Evolutionary conservation across 1,139 yeast genomes (phyloP).

Genomic region (Arxiozyma bovina): DNA sequence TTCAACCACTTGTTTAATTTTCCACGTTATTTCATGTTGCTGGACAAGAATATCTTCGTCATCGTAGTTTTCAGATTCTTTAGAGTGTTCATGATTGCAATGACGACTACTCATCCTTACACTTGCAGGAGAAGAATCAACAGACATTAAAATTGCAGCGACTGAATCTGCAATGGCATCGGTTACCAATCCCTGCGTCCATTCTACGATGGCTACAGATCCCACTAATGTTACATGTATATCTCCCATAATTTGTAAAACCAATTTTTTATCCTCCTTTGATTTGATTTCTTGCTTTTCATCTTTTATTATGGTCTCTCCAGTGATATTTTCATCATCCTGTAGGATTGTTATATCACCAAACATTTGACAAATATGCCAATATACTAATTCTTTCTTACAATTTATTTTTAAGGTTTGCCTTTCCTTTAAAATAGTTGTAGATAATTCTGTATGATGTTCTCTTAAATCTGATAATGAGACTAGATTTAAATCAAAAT

Average conservation of each 20-base stretch:
- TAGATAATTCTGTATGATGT: constrained; percentile 68
- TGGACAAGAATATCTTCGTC: constrained; percentile 23
- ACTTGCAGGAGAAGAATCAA: constrained; percentile 91
- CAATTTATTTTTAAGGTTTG: constrained; percentile 75
- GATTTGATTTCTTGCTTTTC: constrained; percentile 30
- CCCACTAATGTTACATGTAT: constrained; percentile 44
- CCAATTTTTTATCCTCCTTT: constrained; percentile 29
- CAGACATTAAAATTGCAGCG: constrained; percentile 79
- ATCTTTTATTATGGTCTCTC: constrained; percentile 8
- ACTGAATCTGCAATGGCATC: constrained; percentile 94
- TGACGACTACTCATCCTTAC: constrained; percentile 68
- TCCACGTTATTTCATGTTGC: constrained; percentile 36
- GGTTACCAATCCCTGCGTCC: constrained; percentile 85
- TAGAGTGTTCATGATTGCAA: constrained; percentile 41
- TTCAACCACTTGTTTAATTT: constrained; percentile 54
- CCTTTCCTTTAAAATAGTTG: constrained; percentile 76
- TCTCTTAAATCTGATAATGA: constrained; percentile 83
- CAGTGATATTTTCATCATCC: constrained; percentile 40
- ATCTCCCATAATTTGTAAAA: constrained; percentile 42
- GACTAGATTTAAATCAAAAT: constrained; percentile 75
- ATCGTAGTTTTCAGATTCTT: constrained; percentile 16
- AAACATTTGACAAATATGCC: constrained; percentile 95
- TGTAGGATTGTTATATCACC: constrained; percentile 65
- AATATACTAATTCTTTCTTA: constrained; percentile 65
- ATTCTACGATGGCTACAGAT: constrained; percentile 60